These are phyloP conservation scores for Didymella lethalis DNA, from an alignment of 2,329 filamentous ascomycete genomes.

Conservation along the genomic window DNA sequence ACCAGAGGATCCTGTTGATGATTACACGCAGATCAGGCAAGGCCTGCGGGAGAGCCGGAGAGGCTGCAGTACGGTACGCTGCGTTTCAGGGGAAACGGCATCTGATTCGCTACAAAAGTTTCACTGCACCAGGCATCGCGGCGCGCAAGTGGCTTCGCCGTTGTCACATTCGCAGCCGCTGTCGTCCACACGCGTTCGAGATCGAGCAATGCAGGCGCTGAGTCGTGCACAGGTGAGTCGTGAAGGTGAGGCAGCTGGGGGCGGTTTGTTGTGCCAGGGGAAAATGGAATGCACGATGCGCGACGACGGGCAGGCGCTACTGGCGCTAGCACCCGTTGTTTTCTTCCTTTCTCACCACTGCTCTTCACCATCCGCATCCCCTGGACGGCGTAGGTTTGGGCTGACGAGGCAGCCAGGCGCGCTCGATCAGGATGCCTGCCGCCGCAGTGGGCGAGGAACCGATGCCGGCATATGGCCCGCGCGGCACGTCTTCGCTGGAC, in stretches of 20 bases:
- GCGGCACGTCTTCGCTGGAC: constrained; percentile 21
- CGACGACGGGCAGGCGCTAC: constrained; percentile 21
- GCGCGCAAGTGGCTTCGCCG: constrained; percentile 22
- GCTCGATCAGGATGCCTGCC: constrained; percentile 21
- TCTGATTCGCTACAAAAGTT: constrained; percentile 27
- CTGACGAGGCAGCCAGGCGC: constrained; percentile 15
- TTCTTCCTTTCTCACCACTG: constrained; percentile 7
- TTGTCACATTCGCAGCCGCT: constrained; percentile 26
- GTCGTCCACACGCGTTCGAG: constrained; percentile 16
- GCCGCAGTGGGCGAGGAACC: constrained; percentile 11
- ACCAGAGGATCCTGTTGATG: neutral
- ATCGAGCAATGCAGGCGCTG: constrained; percentile 16
- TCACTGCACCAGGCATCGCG: constrained; percentile 17
- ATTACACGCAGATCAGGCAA: constrained; percentile 11
- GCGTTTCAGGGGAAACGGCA: constrained; percentile 13
- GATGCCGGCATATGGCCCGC: constrained; percentile 26
- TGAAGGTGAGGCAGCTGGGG: constrained; percentile 7
- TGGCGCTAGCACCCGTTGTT: constrained; percentile 22
- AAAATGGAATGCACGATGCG: constrained; percentile 18
- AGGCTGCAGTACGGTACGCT: constrained; percentile 11
- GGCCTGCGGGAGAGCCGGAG: constrained; percentile 12
- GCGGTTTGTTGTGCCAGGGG: constrained; percentile 18
- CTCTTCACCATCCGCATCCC: constrained; percentile 18
- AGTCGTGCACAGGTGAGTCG: constrained; percentile 17
- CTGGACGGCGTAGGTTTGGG: constrained; percentile 32